Base-by-base conservation (phyloP, 176 grass and related monocot genomes). In the Paspalum vaginatum region DNA sequence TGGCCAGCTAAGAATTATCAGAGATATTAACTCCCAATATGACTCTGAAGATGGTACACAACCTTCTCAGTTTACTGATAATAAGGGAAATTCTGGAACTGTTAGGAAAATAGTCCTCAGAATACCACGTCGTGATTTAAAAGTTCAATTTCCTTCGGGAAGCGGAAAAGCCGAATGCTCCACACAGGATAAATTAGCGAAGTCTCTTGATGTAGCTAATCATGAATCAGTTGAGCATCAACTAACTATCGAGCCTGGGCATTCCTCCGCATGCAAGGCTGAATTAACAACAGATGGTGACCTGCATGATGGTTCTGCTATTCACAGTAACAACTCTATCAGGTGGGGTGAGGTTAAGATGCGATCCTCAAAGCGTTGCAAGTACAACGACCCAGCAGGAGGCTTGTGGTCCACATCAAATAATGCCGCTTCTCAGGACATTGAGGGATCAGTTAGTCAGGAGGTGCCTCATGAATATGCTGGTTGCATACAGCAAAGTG, bases 291-390 rank as follows among this genome's bases (percentile, higher is more conserved):
- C 61, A 78, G 89, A 83, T 79, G 82, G 57, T 58, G 51, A 66
- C 68, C 53, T 80, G 21, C 75, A 81, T 65, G 65, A 77, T 74
- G 11, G 62, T 68, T 89, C 75, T 83, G 41, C 56, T 72, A 70
- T 70, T 75, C 73, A 78, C 26, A 79, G 75, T 69, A 89, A 51
- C 48, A 86, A 39, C 65, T 84, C 87, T 55, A 94, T 98, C 22
- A 89, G 86, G 87, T 98, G 95, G 95, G 95, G 95, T 63, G 92
- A 95, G 86, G 95, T 98, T 68, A 98, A 98, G 83, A n/a, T 53
- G 42, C 81, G 95, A 61, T 91, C 96, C 50, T 80, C 95, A 45
- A 98, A 95, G 81, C 90, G 95, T 66, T 70, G 9, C 53, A 91
- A 70, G 76, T 71, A 72, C 14, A 67, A 69, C 39, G 89, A 91